Percentiles rank a stretch among this genome's conserved stretches.
Evolutionary conservation across 1,284 basidiomycete species (phyloP).

Genomic region (Malassezia brasiliensis): DNA sequence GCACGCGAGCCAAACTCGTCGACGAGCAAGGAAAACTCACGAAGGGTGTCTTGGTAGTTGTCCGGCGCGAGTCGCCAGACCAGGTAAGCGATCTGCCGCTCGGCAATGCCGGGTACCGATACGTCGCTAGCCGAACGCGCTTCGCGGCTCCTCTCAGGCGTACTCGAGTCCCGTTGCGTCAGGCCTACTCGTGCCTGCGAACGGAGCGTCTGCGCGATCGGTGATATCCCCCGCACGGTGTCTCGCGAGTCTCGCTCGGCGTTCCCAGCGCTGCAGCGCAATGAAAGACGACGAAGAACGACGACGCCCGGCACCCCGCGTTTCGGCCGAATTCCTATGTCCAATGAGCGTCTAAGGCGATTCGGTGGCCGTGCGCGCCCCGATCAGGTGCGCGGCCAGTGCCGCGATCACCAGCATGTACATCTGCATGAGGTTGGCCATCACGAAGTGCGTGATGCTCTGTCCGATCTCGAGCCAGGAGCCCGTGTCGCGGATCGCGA

Average conservation of each 20-base stretch:
- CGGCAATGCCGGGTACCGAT: constrained; percentile 54
- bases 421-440: constrained; percentile 66
- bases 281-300: background rate
- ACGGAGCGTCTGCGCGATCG: constrained; percentile 23
- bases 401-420: constrained; percentile 53
- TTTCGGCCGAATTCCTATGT: background rate
- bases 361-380: background rate
- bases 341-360: background rate
- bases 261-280: constrained; percentile 1
- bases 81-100: constrained; percentile 53
- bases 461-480: constrained; percentile 85
- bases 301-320: background rate
- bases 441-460: constrained; percentile 77
- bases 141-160: background rate
- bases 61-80: constrained; percentile 9
- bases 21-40: constrained; percentile 9
- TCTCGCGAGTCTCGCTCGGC: background rate
- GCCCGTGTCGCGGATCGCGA: constrained; percentile 69
- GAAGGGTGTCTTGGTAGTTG: constrained; percentile 3
- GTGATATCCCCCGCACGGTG: constrained; percentile 21
- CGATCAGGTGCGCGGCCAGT: constrained; percentile 19
- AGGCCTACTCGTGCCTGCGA: constrained; percentile 10
- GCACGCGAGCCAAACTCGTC: background rate
- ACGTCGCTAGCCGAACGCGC: background rate
- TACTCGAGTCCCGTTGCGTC: background rate